A percentile compares a stretch with the other conserved stretches of the same genome.
Conservation (phyloP, 371 early-diverging fungal species). For the Zopfochytrium polystomum region DNA sequence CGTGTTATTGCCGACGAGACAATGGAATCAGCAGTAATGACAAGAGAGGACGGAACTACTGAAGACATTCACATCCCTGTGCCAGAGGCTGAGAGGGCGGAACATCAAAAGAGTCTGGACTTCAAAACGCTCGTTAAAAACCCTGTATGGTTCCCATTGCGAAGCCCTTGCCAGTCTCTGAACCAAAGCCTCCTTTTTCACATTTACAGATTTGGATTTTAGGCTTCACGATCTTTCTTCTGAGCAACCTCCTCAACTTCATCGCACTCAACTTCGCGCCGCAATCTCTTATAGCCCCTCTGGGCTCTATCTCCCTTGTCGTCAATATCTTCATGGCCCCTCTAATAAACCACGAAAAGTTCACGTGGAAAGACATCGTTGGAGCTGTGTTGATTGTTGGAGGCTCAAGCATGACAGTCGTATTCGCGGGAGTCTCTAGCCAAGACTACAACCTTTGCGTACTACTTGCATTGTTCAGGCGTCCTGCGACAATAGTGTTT, state of each 20-base stretch:
- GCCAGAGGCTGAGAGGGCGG: slow-evolving; percentile 24
- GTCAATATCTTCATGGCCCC: slow-evolving; percentile 84
- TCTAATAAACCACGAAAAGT: slow-evolving; percentile 72
- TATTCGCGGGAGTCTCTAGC: slow-evolving; percentile 58
- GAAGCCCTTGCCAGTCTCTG: too few species aligned
- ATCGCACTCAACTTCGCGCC: slow-evolving; percentile 80
- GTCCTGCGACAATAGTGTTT: slow-evolving; percentile 66
- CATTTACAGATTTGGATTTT: slow-evolving; percentile 50
- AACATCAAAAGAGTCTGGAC: slow-evolving; percentile 35
- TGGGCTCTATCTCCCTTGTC: slow-evolving; percentile 77
- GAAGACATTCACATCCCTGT: slow-evolving; percentile 22
- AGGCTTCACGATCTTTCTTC: slow-evolving; percentile 66
- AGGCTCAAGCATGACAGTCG: slow-evolving; percentile 74
- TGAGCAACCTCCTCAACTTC: slow-evolving; percentile 76
- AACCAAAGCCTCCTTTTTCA: too few species aligned
- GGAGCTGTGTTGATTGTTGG: slow-evolving; percentile 74
- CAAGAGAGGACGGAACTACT: slow-evolving; percentile 21
- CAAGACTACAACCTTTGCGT: slow-evolving; percentile 71
- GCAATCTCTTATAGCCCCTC: slow-evolving; percentile 79
- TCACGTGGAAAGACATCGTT: slow-evolving; percentile 66
- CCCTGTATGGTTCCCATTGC: slow-evolving; percentile 29
- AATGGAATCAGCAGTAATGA: slow-evolving; percentile 6
- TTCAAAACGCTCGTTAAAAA: slow-evolving; percentile 37
- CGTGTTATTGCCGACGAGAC: slow-evolving; percentile 2
- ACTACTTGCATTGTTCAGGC: slow-evolving; percentile 67